Base-by-base conservation (phyloP, 768 basidiomycete genomes). In the Pleurotus sapidus region DNA sequence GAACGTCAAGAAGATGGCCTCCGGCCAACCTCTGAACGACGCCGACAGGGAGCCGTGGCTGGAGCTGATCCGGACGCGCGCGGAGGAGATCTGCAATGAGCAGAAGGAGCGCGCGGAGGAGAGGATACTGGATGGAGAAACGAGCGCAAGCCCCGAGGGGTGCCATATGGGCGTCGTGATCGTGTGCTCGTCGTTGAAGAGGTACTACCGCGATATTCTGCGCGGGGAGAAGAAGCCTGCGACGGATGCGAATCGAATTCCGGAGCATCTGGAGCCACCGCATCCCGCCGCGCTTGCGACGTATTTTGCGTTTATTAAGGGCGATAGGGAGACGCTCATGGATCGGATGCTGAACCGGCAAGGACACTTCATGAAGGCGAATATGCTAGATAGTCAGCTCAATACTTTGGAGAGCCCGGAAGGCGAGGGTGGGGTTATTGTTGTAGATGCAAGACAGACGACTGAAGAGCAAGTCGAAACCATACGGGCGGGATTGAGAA, bases 11-110 rank as follows among this genome's bases (percentile, higher is more conserved):
- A 98, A 98, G 80, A 97, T 98, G 95, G 72, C 84, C 4, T 66
- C 73, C 1, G 93, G 93, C 0, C 71, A 76, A 20, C 88, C 94
- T 4, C 74, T 98, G 61, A 86, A 77, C 2, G 95, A 97, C 65
- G 80, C 74, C 2, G 95, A 97, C 67, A 86, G 94, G 17, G 77
- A 82, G 61, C 93, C 95, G 0, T 98, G 96, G 95, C 79, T 98
- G 3, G 79, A 79, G 56, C 70, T 78, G 46, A 86, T 97, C 50
- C 84, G 93, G 53, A 68, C 67, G 4, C 86, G 81, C 1, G 91
- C 86, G 7, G 84, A 85, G 67, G 64, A 77, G 9, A 72, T 70
- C 57, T 59, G 63, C 3, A 65, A 58, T 11, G 72, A 70, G 59
- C 63, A 51, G 39, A 9, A 23, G 57, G 40, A 30, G 24, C 47